Conservation (phyloP, 2,329 filamentous ascomycete species). For the Pseudogymnoascus sp. region DNA sequence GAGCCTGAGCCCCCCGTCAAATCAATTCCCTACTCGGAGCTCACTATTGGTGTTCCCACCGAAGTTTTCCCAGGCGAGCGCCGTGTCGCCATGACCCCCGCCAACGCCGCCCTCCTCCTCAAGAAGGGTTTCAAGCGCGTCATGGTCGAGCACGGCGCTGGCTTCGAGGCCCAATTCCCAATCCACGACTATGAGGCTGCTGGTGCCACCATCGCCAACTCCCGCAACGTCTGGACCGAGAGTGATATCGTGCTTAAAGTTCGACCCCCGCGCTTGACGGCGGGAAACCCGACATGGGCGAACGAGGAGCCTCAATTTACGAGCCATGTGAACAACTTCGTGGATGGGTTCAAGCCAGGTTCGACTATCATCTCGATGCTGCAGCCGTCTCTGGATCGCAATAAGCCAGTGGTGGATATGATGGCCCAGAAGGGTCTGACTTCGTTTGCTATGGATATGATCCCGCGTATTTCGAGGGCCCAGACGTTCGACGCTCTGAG, state of each 20-base stretch:
- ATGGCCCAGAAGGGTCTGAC: slow-evolving; percentile 65
- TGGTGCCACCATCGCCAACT: slow-evolving; percentile 68
- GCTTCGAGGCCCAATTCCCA: slow-evolving; percentile 64
- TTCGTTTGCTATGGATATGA: slow-evolving; percentile 85
- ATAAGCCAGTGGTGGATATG: slow-evolving; percentile 64
- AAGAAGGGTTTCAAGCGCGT: slow-evolving; percentile 79
- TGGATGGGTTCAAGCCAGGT: slow-evolving; percentile 57
- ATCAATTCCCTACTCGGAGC: slow-evolving; percentile 52
- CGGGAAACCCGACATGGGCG: neutral
- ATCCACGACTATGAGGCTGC: slow-evolving; percentile 70
- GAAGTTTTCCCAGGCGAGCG: slow-evolving; percentile 74
- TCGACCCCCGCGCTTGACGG: slow-evolving; percentile 53
- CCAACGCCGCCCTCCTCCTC: slow-evolving; percentile 71
- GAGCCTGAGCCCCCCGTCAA: neutral
- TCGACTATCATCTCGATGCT: slow-evolving; percentile 76
- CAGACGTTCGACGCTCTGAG: slow-evolving; percentile 81
- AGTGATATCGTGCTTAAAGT: slow-evolving; percentile 81
- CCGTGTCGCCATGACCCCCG: slow-evolving; percentile 75
- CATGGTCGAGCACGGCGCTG: slow-evolving; percentile 74
- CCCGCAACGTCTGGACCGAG: slow-evolving; percentile 59
- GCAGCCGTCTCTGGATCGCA: slow-evolving; percentile 61
- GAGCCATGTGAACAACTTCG: slow-evolving; percentile 42
- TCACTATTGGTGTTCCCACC: slow-evolving; percentile 70
- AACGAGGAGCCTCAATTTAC: slow-evolving; percentile 35
- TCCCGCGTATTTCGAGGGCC: slow-evolving; percentile 80